These are phyloP conservation scores for Meyerozyma sp. DNA, from an alignment of 1,139 yeast species.

Conservation along the genomic window DNA sequence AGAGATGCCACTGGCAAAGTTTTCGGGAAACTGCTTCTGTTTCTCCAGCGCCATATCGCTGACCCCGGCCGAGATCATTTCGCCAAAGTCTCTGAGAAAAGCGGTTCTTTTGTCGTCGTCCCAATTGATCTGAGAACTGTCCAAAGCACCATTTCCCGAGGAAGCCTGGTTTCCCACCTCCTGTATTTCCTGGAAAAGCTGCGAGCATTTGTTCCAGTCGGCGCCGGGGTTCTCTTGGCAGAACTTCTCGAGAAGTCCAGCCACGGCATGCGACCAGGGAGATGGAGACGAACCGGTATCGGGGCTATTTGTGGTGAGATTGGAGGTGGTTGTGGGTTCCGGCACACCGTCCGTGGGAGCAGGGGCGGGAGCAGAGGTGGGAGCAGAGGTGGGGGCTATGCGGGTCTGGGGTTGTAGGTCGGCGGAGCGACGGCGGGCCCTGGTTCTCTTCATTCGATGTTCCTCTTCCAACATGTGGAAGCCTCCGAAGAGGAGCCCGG, in stretches of 20 bases:
- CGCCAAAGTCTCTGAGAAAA: conserved; percentile 1
- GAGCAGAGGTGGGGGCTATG: too few species aligned
- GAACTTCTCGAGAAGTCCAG: neutral
- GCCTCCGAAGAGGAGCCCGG: conserved; percentile 36
- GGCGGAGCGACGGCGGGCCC: neutral
- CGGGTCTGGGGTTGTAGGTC: neutral
- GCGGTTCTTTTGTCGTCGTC: neutral
- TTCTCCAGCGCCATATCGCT: neutral
- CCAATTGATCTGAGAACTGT: too few species aligned
- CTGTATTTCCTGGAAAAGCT: neutral
- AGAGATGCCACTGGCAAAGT: conserved; percentile 20
- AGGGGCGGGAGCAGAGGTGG: too few species aligned
- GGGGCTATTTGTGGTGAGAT: neutral
- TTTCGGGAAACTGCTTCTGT: neutral
- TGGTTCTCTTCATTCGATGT: conserved; percentile 19
- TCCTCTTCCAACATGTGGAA: conserved; percentile 37
- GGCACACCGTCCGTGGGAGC: neutral
- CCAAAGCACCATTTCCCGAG: too few species aligned
- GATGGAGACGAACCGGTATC: neutral
- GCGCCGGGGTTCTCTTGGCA: neutral
- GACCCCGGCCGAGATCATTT: neutral
- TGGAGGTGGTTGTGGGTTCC: neutral
- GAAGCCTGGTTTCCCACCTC: neutral
- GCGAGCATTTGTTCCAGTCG: neutral
- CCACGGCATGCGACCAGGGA: neutral